Conservation (phyloP, 2,329 filamentous ascomycete genomes). For the Aspergillus luchuensis region DNA sequence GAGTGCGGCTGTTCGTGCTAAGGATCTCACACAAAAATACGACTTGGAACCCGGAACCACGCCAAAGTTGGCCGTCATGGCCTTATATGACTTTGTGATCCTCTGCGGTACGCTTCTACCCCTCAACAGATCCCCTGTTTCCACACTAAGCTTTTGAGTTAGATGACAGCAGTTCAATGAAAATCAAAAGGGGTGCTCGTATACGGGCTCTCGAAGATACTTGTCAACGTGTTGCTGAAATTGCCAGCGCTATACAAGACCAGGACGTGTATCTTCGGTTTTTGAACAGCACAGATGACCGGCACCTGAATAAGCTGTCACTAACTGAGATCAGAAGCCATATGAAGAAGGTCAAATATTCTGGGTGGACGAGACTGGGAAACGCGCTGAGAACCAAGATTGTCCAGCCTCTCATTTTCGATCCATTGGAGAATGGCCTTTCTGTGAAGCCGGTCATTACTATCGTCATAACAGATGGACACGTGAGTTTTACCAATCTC, state of each 20-base stretch:
- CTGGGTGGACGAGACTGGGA: not conserved
- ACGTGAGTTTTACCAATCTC: not conserved
- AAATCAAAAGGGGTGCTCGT: not conserved
- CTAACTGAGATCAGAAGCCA: not conserved
- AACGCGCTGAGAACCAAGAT: not conserved
- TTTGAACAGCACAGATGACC: not conserved
- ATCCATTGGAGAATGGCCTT: not conserved
- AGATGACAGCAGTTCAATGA: constrained; percentile 6
- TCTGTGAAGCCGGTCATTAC: not conserved
- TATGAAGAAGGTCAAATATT: not conserved
- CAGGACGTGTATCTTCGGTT: constrained; percentile 4
- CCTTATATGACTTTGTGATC: constrained; percentile 7
- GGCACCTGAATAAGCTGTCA: not conserved
- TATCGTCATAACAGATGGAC: not conserved
- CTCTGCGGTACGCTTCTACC: not conserved
- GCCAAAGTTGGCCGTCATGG: constrained; percentile 3
- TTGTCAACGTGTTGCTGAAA: not conserved
- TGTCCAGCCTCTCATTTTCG: not conserved
- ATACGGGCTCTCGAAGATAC: not conserved
- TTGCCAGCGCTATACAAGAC: not conserved
- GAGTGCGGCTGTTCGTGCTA: not conserved
- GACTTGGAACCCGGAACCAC: not conserved
- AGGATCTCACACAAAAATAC: not conserved
- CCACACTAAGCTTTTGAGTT: not conserved
- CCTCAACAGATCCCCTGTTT: not conserved